Conservation (phyloP, 192 early-diverging fungal genomes). For the Rhizoclosmatium globosum region DNA sequence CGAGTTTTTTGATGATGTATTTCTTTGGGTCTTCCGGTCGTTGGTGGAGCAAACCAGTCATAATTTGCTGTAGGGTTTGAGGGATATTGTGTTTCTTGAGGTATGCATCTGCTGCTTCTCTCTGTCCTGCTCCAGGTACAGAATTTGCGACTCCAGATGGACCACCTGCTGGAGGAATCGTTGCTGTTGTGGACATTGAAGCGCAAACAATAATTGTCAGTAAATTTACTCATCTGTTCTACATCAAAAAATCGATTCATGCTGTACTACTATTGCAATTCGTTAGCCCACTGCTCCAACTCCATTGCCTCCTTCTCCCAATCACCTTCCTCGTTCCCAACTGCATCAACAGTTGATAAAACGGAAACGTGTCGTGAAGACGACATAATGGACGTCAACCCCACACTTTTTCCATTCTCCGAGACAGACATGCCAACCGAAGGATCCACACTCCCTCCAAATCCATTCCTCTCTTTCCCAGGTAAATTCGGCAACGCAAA, state of each 20-base stretch:
- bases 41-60: conserved; percentile 43
- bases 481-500: too few species aligned
- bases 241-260: background rate
- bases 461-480: too few species aligned
- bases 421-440: too few species aligned
- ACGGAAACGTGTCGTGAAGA: too few species aligned
- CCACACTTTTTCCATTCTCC: too few species aligned
- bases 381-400: too few species aligned
- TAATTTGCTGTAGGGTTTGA: conserved; percentile 46
- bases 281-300: conserved; percentile 49
- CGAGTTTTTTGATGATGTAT: conserved; percentile 54
- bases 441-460: too few species aligned
- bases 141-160: too few species aligned
- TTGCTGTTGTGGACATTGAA: background rate
- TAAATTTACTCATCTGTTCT: background rate
- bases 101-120: conserved; percentile 48
- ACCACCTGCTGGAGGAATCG: background rate
- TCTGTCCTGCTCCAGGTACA: conserved; percentile 17
- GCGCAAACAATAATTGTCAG: background rate
- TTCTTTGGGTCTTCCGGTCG: conserved; percentile 55
- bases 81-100: conserved; percentile 49
- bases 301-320: conserved; percentile 57
- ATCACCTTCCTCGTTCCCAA: conserved; percentile 25
- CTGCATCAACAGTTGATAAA: background rate
- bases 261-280: conserved; percentile 1